Evolutionary conservation across 2,329 filamentous ascomycete genomes (phyloP).

Genomic region (Xylariomycetidae sp.): DNA sequence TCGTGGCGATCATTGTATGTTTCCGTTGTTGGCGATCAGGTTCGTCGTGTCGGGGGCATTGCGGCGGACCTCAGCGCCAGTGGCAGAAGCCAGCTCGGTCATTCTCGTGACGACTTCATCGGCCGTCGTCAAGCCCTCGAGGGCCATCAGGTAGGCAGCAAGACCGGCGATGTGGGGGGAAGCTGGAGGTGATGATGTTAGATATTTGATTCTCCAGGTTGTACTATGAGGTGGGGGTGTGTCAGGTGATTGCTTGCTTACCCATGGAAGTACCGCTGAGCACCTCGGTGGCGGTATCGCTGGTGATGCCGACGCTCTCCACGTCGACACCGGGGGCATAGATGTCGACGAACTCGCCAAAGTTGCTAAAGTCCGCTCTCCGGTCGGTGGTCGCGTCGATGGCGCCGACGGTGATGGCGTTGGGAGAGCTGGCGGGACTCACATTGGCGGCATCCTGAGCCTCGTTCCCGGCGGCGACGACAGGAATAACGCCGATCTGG

Average conservation of each 20-base stretch:
- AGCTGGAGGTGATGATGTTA: conserved; percentile 40
- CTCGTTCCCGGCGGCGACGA: conserved; percentile 59
- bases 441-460: conserved; percentile 44
- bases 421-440: conserved; percentile 51
- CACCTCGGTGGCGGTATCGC: conserved; percentile 37
- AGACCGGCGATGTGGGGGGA: conserved; percentile 64
- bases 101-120: conserved; percentile 42
- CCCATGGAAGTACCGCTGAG: conserved; percentile 57
- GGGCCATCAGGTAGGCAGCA: conserved; percentile 61
- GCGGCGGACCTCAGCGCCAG: conserved; percentile 38
- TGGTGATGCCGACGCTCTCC: conserved; percentile 47
- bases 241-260: conserved; percentile 12
- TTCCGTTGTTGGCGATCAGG: conserved; percentile 55
- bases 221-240: background rate
- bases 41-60: conserved; percentile 43
- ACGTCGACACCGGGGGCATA: conserved; percentile 54
- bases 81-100: conserved; percentile 45
- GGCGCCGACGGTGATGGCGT: conserved; percentile 57
- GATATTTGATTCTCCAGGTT: conserved; percentile 3
- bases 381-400: conserved; percentile 46
- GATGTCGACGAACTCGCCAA: conserved; percentile 47
- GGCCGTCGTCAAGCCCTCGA: conserved; percentile 45
- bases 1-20: no score
- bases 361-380: conserved; percentile 55
- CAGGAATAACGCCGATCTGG: conserved; percentile 47